Base-by-base conservation (phyloP, 768 basidiomycete species). In the Scleroderma bovista region DNA sequence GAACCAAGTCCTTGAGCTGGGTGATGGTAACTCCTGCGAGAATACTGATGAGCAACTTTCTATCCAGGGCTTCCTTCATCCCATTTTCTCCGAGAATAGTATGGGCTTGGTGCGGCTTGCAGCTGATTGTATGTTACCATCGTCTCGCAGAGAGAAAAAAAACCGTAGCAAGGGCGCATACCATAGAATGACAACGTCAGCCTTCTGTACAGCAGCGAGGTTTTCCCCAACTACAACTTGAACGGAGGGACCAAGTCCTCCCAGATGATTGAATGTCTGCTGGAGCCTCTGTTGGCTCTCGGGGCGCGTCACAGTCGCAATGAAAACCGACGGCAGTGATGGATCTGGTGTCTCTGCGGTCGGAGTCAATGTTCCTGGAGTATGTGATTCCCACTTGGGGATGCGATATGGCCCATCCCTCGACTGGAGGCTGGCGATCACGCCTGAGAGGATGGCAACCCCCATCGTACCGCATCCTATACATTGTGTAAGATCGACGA, bases 381-480 rank as follows among this genome's bases (percentile, higher is more conserved):
- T 84, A 67, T 83, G 81, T 3, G 76, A 78, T 65, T 83, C 82
- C 83, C 83, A 84, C 62, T 84, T 83, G 36, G 65, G 66, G 22
- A 60, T 39, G 50, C 62, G 53, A 43, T 47, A 51, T n/a, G 50
- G 42, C 42, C 62, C 55, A 44, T 46, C 70, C 61, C 52, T 76
- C 62, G 76, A 62, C 44, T 92, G 79, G 38, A 97, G 80, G 61
- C 89, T 89, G 54, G 85, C 80, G 45, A 96, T 74, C 37, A 97
- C 88, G 40, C 96, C 96, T 20, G 95, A 94, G 44, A 93, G 79
- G 65, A 99, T 79, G 51, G 96, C 93, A 59, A 97, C 71, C 50
- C 96, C 96, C 96, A 99, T 98, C 11, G 95, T 98, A 50, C 96
- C 96, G 68, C 96, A 98, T 76, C 95, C 96, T 86, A 51, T 53